These are phyloP conservation scores for Quercus bicolor DNA, from an alignment of 306 rosid genomes.

Conservation along the genomic window DNA sequence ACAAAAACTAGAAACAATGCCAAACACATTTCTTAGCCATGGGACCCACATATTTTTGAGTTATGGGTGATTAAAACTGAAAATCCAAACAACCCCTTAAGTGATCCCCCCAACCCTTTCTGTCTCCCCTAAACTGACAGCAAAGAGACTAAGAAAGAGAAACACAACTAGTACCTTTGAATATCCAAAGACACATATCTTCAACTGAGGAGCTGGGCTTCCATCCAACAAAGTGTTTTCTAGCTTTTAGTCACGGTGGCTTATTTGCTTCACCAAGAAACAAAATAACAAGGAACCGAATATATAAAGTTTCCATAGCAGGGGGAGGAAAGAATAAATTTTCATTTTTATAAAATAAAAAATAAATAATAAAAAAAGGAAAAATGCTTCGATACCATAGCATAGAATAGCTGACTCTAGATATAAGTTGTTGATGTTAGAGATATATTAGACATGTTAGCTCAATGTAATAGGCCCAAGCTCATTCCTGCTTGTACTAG, in stretches of 20 bases:
- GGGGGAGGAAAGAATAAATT: background rate
- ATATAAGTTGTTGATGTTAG: conserved; percentile 48
- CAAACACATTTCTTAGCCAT: too few species aligned
- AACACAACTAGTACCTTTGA: conserved; percentile 59
- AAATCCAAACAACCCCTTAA: background rate
- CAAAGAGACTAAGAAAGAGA: conserved; percentile 3
- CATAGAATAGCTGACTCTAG: conserved; percentile 89
- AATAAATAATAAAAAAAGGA: background rate
- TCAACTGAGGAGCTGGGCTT: conserved; percentile 72
- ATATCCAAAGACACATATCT: conserved; percentile 93
- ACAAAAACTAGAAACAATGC: too few species aligned
- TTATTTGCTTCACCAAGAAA: conserved; percentile 73
- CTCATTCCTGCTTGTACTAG: too few species aligned
- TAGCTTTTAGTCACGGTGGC: conserved; percentile 91
- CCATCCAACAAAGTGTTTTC: conserved; percentile 84
- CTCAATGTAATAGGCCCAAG: too few species aligned
- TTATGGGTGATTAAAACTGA: too few species aligned
- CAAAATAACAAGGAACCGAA: background rate
- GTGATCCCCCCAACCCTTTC: background rate
- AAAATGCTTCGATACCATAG: conserved; percentile 55
- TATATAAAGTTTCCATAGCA: background rate
- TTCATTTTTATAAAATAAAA: background rate
- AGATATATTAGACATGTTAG: too few species aligned
- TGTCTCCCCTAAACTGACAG: background rate
- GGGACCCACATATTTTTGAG: too few species aligned